Conservation (phyloP, 352 stramenopile genomes). For the Globisporangium polare region DNA sequence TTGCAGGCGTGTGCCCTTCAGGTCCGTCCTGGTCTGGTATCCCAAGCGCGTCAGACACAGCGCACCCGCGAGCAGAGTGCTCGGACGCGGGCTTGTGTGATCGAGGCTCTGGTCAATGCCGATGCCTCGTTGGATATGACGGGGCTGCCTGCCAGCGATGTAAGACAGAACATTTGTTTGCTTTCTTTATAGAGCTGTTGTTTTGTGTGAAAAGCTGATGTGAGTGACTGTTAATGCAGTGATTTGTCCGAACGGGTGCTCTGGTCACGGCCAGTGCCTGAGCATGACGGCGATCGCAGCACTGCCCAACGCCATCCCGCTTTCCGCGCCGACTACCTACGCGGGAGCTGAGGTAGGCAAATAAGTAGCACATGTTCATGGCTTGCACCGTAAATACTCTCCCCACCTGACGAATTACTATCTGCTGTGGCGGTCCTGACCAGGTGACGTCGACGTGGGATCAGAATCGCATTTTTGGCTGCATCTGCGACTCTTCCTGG, state of each 20-base stretch:
- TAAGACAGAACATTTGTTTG: slow-evolving; percentile 11
- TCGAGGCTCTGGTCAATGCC: slow-evolving; percentile 47
- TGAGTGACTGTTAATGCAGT: slow-evolving; percentile 14
- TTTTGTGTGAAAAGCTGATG: not conserved
- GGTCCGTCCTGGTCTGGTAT: slow-evolving; percentile 63
- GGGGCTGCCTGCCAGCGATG: slow-evolving; percentile 68
- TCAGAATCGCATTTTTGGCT: slow-evolving; percentile 70
- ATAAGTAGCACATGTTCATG: not conserved
- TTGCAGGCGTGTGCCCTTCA: slow-evolving; percentile 57
- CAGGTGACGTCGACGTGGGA: slow-evolving; percentile 67
- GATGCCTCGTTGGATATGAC: slow-evolving; percentile 64
- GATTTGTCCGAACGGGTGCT: slow-evolving; percentile 57
- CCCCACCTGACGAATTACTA: not conserved
- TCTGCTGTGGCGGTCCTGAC: not conserved
- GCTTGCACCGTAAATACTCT: not conserved
- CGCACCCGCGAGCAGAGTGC: slow-evolving; percentile 48
- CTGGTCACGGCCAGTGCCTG: slow-evolving; percentile 65
- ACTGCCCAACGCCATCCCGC: slow-evolving; percentile 41
- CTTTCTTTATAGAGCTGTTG: not conserved
- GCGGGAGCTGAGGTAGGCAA: slow-evolving; percentile 42
- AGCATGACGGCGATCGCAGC: slow-evolving; percentile 60
- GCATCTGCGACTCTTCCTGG: slow-evolving; percentile 79
- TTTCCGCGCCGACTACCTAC: slow-evolving; percentile 60
- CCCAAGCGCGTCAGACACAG: slow-evolving; percentile 32
- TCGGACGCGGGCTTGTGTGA: slow-evolving; percentile 67